A percentile compares a stretch with the other conserved stretches of the same genome.
phyloP scores from a whole-genome alignment of 139 green algal species.

The Coelastrella sp. region DNA sequence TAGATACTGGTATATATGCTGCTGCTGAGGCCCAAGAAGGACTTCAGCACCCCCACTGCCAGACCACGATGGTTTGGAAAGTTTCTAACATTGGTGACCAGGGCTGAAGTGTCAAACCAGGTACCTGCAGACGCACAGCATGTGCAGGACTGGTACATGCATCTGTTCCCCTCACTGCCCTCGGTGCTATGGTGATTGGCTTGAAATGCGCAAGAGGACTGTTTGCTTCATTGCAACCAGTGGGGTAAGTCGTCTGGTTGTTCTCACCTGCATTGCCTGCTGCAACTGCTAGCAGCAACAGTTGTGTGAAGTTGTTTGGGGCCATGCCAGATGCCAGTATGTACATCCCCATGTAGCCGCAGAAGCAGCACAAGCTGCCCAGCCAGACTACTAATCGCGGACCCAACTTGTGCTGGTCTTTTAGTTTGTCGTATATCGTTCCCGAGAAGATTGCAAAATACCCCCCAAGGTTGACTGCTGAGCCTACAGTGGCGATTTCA shows the following conservation, averaged over 20 bases:
- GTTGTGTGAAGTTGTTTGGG: constrained; percentile 14
- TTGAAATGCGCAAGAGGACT: too few species aligned
- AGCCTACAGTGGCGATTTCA: constrained; percentile 37
- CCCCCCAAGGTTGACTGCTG: constrained; percentile 50
- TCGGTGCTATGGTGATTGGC: too few species aligned
- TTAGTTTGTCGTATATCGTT: constrained; percentile 33
- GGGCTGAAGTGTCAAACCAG: constrained; percentile 76
- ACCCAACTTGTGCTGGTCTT: constrained; percentile 40
- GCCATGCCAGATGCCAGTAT: constrained; percentile 40
- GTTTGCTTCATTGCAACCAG: too few species aligned
- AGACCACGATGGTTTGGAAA: constrained; percentile 81
- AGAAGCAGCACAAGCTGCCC: constrained; percentile 44
- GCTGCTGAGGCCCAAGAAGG: constrained; percentile 63
- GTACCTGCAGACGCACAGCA: constrained; percentile 64
- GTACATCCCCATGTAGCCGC: constrained; percentile 62
- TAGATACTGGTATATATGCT: constrained; percentile 74
- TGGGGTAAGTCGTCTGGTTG: too few species aligned
- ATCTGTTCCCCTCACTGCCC: too few species aligned
- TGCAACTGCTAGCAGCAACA: constrained; percentile 20
- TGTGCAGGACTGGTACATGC: too few species aligned
- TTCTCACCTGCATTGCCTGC: constrained; percentile 38
- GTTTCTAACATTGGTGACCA: constrained; percentile 85
- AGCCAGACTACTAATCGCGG: constrained; percentile 50
- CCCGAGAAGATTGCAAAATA: constrained; percentile 48
- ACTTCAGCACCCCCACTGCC: constrained; percentile 85